Percentiles rank a stretch among this genome's conserved stretches.
These are phyloP conservation scores for Pseudocercospora cruenta DNA, from an alignment of 2,329 filamentous ascomycete species.

Conservation along the genomic window DNA sequence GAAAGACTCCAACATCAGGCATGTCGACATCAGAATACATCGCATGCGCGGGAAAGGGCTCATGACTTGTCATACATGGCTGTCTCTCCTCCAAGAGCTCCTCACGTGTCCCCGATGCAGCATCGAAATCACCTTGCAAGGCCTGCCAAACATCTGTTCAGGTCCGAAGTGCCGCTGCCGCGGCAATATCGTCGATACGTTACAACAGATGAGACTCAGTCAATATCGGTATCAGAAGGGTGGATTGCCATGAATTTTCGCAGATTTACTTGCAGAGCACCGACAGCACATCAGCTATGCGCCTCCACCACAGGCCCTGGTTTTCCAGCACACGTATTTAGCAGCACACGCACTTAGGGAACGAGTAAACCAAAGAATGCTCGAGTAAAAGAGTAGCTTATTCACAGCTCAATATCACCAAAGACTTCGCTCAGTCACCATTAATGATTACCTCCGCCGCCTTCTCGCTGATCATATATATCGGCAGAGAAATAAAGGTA, in stretches of 20 bases:
- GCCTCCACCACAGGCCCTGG: no score
- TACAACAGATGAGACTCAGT: neutral
- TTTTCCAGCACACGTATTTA: no score
- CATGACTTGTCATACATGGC: neutral
- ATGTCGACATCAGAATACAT: neutral
- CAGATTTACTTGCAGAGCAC: no score
- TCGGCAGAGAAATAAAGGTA: slow-evolving; percentile 55
- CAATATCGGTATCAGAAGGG: neutral
- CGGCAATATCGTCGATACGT: neutral
- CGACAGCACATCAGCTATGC: no score
- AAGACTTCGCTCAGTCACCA: neutral
- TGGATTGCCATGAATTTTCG: neutral
- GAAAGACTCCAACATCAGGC: neutral
- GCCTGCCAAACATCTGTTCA: neutral
- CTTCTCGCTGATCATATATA: slow-evolving; percentile 64
- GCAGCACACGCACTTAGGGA: no score
- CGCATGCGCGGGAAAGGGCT: neutral
- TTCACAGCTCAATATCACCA: no score
- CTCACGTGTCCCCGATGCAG: neutral
- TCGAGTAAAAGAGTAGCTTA: no score
- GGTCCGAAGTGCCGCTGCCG: neutral
- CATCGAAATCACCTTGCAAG: neutral
- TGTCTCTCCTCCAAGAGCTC: neutral
- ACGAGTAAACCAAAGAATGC: no score
- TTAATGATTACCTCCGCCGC: slow-evolving; percentile 59